Evolutionary conservation across 345 rosid genomes (phyloP).

Genomic region (Citrus maxima): DNA sequence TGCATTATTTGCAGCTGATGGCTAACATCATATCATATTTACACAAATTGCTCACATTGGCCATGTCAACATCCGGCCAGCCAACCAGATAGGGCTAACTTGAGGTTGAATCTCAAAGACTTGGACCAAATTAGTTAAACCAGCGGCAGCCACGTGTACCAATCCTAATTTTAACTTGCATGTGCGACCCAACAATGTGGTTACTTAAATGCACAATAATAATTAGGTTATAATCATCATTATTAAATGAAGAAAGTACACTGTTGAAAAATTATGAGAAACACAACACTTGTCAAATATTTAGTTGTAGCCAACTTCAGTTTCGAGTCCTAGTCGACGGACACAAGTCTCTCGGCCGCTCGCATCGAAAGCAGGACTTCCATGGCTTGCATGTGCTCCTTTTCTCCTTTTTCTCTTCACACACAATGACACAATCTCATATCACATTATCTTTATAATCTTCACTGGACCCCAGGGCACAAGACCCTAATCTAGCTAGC

Average conservation of each 20-base stretch:
- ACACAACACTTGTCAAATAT: slow-evolving; percentile 11
- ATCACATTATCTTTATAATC: not conserved
- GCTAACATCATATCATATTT: too few species aligned
- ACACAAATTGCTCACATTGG: not conserved
- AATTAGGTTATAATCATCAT: too few species aligned
- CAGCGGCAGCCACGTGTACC: not conserved
- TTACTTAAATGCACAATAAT: not conserved
- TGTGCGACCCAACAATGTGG: not conserved
- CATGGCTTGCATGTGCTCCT: slow-evolving; percentile 28
- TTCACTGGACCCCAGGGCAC: slow-evolving; percentile 8
- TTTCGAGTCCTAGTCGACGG: not conserved
- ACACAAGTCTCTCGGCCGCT: not conserved
- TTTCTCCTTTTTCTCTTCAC: not conserved
- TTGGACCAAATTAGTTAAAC: not conserved
- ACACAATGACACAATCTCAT: not conserved
- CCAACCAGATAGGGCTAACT: not conserved
- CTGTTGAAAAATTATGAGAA: not conserved
- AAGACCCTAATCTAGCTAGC: not conserved
- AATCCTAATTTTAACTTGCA: not conserved
- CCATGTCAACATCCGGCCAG: not conserved
- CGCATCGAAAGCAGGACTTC: slow-evolving; percentile 27
- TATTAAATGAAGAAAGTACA: not conserved
- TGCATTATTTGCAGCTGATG: too few species aligned
- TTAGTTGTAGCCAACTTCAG: not conserved
- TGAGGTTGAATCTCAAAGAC: not conserved